Evolutionary conservation across 177 flowering plant species (phyloP).

Genomic region (Vitis hybrid): DNA sequence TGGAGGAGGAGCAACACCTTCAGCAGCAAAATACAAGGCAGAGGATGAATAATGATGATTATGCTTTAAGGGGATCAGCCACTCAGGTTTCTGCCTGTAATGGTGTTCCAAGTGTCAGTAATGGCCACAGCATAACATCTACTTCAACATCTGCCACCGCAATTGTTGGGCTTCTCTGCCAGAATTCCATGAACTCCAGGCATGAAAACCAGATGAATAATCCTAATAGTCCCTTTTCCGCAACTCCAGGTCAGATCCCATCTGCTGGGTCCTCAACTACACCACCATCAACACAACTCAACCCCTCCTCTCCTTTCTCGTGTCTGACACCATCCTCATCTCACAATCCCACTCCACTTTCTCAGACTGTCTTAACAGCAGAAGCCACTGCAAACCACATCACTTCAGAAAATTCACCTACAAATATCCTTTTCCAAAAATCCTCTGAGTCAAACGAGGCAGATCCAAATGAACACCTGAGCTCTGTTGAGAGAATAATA

Average conservation of each 20-base stretch:
- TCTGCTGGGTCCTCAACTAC: conserved; percentile 69
- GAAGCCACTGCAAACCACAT: conserved; percentile 33
- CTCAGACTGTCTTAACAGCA: conserved; percentile 43
- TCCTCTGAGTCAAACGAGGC: conserved; percentile 56
- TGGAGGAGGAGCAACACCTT: conserved; percentile 16
- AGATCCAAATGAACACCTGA: conserved; percentile 74
- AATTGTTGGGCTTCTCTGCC: conserved; percentile 68
- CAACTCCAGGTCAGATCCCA: conserved; percentile 53
- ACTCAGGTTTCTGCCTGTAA: conserved; percentile 41
- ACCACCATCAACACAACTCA: conserved; percentile 54
- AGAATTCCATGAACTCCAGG: conserved; percentile 70
- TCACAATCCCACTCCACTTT: conserved; percentile 54
- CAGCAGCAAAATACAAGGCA: conserved; percentile 13
- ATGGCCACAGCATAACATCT: conserved; percentile 29
- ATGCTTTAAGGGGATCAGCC: conserved; percentile 27
- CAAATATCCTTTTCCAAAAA: conserved; percentile 56
- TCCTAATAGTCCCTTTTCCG: conserved; percentile 68
- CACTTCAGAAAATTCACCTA: conserved; percentile 67
- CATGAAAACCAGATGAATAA: conserved; percentile 44
- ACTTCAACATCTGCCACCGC: conserved; percentile 42
- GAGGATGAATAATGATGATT: conserved; percentile 25
- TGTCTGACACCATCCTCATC: conserved; percentile 74
- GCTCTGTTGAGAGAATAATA: conserved; percentile 89
- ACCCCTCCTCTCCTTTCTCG: conserved; percentile 56
- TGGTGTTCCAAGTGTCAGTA: conserved; percentile 42